A percentile compares a stretch with the other conserved stretches of the same genome.
Evolutionary conservation across 257 asterid species (phyloP).

Genomic region (Catharanthus roseus): DNA sequence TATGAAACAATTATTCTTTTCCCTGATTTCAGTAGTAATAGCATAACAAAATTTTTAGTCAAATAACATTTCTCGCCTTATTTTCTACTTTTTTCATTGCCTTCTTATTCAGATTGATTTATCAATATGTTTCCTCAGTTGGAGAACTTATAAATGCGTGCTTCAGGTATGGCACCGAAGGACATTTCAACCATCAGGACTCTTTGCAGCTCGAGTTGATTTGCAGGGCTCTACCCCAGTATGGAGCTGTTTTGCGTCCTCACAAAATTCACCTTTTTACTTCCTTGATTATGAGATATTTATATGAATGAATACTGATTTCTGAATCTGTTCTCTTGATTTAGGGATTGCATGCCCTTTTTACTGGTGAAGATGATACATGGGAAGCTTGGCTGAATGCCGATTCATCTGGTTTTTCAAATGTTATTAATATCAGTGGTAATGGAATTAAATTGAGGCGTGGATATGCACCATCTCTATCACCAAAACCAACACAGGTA

Average conservation of each 20-base stretch:
- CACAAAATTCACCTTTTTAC: slow-evolving; percentile 9
- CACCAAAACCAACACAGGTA: slow-evolving; percentile 90
- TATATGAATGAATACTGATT: slow-evolving; percentile 8
- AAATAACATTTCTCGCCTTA: not conserved
- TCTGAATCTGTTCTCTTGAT: slow-evolving; percentile 17
- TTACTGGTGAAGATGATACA: slow-evolving; percentile 93
- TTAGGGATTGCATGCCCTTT: slow-evolving; percentile 85
- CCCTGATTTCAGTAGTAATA: not conserved
- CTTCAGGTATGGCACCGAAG: slow-evolving; percentile 93
- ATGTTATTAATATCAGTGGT: slow-evolving; percentile 43
- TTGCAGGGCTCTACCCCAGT: slow-evolving; percentile 86
- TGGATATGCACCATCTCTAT: slow-evolving; percentile 83
- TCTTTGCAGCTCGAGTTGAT: slow-evolving; percentile 97
- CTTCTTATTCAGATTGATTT: not conserved
- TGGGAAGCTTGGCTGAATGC: slow-evolving; percentile 95
- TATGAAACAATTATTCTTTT: not conserved
- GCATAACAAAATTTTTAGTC: not conserved
- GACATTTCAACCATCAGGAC: slow-evolving; percentile 94
- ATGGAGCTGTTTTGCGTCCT: slow-evolving; percentile 27
- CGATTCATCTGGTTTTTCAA: slow-evolving; percentile 69
- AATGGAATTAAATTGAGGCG: slow-evolving; percentile 73
- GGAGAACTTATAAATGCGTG: not conserved
- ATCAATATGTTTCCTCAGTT: not conserved
- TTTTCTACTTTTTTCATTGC: not conserved
- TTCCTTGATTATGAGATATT: not conserved